Conservation (phyloP, 1,139 yeast genomes). For the Arxiozyma heterogenica region DNA sequence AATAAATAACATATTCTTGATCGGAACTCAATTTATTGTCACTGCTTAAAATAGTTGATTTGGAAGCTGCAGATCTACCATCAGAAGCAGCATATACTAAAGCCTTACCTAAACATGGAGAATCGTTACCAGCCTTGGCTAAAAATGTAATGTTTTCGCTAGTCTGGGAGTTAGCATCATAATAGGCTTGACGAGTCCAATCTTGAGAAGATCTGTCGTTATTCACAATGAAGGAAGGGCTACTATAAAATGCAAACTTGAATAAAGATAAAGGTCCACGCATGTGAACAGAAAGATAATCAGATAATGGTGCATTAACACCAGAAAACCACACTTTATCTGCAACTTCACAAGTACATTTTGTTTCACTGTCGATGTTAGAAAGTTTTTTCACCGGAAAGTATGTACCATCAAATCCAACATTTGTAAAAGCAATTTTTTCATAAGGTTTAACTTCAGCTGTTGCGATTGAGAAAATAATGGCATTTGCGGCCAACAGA, state of each 20-base stretch:
- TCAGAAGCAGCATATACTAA: constrained; percentile 43
- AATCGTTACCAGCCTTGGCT: constrained; percentile 42
- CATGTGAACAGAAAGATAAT: constrained; percentile 68
- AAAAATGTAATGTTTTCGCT: constrained; percentile 57
- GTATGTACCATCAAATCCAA: constrained; percentile 62
- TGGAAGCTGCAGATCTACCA: constrained; percentile 37
- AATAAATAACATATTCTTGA: constrained; percentile 52
- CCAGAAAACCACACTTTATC: constrained; percentile 44
- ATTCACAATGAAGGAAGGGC: constrained; percentile 29
- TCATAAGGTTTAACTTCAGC: constrained; percentile 25
- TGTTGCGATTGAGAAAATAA: neutral
- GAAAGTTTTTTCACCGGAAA: constrained; percentile 46
- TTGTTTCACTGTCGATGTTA: constrained; percentile 38
- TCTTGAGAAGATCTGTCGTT: constrained; percentile 28
- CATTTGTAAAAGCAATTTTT: constrained; percentile 44
- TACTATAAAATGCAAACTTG: constrained; percentile 55
- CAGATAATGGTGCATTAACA: constrained; percentile 56
- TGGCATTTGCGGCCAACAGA: neutral
- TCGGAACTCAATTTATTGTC: constrained; percentile 45
- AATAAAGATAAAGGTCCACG: constrained; percentile 64
- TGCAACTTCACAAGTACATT: constrained; percentile 44
- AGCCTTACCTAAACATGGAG: constrained; percentile 58
- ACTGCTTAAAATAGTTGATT: constrained; percentile 44
- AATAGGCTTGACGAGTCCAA: constrained; percentile 41
- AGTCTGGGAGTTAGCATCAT: constrained; percentile 35